phyloP scores from a whole-genome alignment of 2,329 filamentous ascomycete genomes.

The Beauveria medogensis region DNA sequence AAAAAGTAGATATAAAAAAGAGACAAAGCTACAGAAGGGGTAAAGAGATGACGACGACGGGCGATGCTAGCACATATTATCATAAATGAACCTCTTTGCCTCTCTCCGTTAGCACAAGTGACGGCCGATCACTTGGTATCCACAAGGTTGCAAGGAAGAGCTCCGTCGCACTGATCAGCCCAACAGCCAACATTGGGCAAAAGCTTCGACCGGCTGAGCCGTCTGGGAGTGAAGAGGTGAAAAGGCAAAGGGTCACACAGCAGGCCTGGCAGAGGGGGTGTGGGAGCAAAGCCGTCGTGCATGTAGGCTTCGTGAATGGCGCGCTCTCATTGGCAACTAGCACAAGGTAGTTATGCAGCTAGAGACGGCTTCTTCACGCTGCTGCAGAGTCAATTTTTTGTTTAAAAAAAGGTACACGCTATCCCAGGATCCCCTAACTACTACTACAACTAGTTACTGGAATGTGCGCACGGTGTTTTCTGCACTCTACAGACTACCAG shows the following conservation, averaged over 20 bases:
- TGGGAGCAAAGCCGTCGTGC: too few relatives aligned
- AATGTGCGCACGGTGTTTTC: slow-evolving; percentile 2
- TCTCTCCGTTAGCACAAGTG: not conserved
- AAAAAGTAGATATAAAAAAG: not conserved
- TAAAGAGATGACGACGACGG: not conserved
- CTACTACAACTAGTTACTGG: too few relatives aligned
- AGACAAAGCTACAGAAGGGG: not conserved
- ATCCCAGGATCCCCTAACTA: not conserved
- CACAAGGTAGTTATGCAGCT: too few relatives aligned
- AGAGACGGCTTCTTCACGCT: not conserved
- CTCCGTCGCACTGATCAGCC: slow-evolving; percentile 11
- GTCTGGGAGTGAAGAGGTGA: too few relatives aligned
- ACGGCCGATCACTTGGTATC: slow-evolving; percentile 10
- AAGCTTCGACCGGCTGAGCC: not conserved
- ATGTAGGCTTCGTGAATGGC: too few relatives aligned
- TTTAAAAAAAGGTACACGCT: not conserved
- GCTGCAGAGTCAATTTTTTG: not conserved
- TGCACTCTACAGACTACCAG: not conserved
- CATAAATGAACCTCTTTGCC: slow-evolving; percentile 9
- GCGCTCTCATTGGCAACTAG: too few relatives aligned
- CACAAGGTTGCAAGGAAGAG: slow-evolving; percentile 1
- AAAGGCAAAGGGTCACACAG: too few relatives aligned
- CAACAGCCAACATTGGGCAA: slow-evolving; percentile 1
- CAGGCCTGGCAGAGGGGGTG: too few relatives aligned
- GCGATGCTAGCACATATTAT: slow-evolving; percentile 1